Conservation (phyloP, 805 yeast genomes). For the Teunomyces kruisii region DNA sequence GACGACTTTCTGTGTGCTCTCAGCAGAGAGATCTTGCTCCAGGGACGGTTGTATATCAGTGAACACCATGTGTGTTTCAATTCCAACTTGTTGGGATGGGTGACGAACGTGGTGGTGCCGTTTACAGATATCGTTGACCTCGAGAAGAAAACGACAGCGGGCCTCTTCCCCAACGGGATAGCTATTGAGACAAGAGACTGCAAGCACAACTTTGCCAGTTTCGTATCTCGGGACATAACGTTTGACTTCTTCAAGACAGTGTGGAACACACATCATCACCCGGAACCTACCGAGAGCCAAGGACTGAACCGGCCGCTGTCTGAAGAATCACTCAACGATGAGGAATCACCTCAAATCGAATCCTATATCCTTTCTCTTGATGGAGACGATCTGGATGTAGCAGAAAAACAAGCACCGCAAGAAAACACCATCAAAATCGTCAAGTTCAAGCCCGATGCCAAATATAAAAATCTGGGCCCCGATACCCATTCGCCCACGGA, state of each 20-base stretch:
- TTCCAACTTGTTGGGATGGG: constrained; percentile 67
- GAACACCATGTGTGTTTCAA: constrained; percentile 59
- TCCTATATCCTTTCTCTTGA: constrained; percentile 19
- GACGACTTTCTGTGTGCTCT: constrained; percentile 67
- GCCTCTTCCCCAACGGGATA: constrained; percentile 69
- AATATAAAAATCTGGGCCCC: constrained; percentile 36
- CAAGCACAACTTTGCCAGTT: constrained; percentile 63
- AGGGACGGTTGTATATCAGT: constrained; percentile 62
- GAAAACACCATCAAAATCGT: constrained; percentile 7
- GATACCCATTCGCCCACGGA: constrained; percentile 49
- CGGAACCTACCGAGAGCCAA: constrained; percentile 7
- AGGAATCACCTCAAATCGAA: constrained; percentile 19
- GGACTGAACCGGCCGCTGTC: not conserved
- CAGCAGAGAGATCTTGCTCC: constrained; percentile 63
- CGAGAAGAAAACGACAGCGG: constrained; percentile 65
- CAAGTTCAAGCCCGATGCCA: constrained; percentile 17
- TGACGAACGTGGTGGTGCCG: constrained; percentile 57
- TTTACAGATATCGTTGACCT: constrained; percentile 61
- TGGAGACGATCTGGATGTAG: constrained; percentile 8
- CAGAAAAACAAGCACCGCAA: not conserved
- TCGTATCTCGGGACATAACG: constrained; percentile 58
- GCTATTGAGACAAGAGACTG: constrained; percentile 62
- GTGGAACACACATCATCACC: constrained; percentile 45
- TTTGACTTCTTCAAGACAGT: constrained; percentile 53
- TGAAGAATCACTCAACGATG: constrained; percentile 17